Percentiles rank a stretch among this genome's conserved stretches.
Evolutionary conservation across 768 basidiomycete species (phyloP).

Genomic region (Panaeolus papilionaceus): DNA sequence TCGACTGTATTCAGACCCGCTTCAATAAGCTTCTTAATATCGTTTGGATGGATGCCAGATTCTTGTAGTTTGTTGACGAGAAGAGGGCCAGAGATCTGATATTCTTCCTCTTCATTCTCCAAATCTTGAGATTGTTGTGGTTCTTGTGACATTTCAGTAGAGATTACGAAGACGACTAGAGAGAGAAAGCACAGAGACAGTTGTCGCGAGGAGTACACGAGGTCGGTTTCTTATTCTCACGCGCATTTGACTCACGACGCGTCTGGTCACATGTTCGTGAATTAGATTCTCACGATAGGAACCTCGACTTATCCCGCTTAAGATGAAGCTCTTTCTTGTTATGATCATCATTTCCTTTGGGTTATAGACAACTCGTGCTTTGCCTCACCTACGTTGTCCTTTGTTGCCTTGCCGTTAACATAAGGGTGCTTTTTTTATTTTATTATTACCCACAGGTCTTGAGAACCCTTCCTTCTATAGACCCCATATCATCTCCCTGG

Average conservation of each 20-base stretch:
- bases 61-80: slow-evolving; percentile 87
- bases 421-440: not conserved
- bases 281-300: not conserved
- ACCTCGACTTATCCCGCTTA: not conserved
- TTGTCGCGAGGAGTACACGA: slow-evolving; percentile 18
- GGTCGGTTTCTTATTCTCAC: slow-evolving; percentile 30
- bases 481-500: not conserved
- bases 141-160: slow-evolving; percentile 56
- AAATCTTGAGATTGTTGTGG: slow-evolving; percentile 54
- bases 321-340: not conserved
- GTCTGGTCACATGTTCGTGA: slow-evolving; percentile 37
- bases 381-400: not conserved
- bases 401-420: not conserved
- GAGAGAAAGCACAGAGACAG: not conserved
- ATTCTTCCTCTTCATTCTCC: slow-evolving; percentile 59
- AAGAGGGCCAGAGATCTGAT: slow-evolving; percentile 77
- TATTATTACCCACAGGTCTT: not conserved
- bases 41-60: slow-evolving; percentile 86
- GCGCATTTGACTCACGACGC: slow-evolving; percentile 34
- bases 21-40: slow-evolving; percentile 94
- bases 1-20: slow-evolving; percentile 95
- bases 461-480: not conserved
- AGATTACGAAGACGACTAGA: not conserved
- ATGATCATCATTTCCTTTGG: not conserved
- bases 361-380: not conserved